Evolutionary conservation across 2,329 filamentous ascomycete genomes (phyloP).

Genomic region (Arthrinium phaeospermum): DNA sequence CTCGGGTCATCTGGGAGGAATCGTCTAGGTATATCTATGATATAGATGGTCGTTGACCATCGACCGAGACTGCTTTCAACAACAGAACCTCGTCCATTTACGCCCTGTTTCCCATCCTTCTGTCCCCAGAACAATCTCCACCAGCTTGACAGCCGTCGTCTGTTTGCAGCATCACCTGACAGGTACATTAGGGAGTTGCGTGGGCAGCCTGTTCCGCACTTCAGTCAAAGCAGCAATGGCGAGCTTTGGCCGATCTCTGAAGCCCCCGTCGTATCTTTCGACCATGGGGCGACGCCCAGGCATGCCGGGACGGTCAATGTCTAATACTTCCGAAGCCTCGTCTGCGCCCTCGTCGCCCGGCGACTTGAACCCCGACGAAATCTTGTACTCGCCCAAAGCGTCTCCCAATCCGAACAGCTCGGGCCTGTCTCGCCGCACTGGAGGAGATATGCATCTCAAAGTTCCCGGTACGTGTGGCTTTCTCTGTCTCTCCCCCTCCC

Average conservation of each 20-base stretch:
- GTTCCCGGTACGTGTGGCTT: constrained; percentile 22
- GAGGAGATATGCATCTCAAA: constrained; percentile 29
- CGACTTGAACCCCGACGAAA: constrained; percentile 39
- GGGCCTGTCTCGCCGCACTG: constrained; percentile 26
- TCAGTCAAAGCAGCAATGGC: constrained; percentile 44
- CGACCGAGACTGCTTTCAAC: neutral
- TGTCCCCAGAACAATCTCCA: neutral
- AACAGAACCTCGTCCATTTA: neutral
- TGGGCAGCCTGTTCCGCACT: neutral
- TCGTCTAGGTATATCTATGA: neutral
- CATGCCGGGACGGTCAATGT: constrained; percentile 50
- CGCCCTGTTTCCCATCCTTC: neutral
- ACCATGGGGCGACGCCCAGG: constrained; percentile 48
- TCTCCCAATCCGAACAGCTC: constrained; percentile 35
- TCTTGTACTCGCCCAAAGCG: constrained; percentile 43
- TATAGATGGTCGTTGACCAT: neutral
- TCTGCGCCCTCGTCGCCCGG: constrained; percentile 39
- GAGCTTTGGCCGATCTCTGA: constrained; percentile 55
- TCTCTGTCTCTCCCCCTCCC: neutral
- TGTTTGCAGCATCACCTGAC: neutral
- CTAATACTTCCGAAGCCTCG: constrained; percentile 54
- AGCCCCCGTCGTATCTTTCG: constrained; percentile 51
- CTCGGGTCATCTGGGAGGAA: constrained; percentile 8
- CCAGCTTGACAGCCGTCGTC: neutral
- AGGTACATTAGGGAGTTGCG: neutral